Base-by-base conservation (phyloP, 352 stramenopile genomes). In the Globisporangium cylindrosporum region DNA sequence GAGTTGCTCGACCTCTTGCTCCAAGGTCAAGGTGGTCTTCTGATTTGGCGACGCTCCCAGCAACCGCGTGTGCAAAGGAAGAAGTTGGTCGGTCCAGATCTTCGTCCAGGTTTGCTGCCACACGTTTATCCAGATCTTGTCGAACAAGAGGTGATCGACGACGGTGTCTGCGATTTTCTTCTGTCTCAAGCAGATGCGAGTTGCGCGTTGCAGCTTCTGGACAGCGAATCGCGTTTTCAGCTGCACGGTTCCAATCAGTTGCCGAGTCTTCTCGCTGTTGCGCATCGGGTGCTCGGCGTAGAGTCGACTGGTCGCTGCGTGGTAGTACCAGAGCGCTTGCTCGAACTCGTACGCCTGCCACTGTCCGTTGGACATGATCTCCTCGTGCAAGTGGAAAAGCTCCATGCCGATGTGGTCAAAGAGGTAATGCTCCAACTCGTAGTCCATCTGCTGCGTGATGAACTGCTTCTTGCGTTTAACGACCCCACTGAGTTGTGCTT, bases 311-410 rank as follows among this genome's bases (percentile, higher is more conserved):
- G 72, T 76, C 0, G 73, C 57, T 6, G 78, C 73, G 66, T 91
- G 73, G 49, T 86, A 89, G 38, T 86, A 91, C 81, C 80, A 91
- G 0, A 89, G 56, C n/a, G 68, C 74, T 62, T 86, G 81, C 3
- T 70, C 77, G 64, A 86, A 90, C 62, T 88, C 81, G 62, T 79
- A 91, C 38, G 77, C 79, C 27, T 91, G 83, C 81, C 83, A 91
- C 49, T 87, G 70, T 12, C 70, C 78, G 9, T 65, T 70, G 1
- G 66, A 71, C 81, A 91, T 90, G 68, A 85, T 77, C 27, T 72
- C 62, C 3, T 75, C 74, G 54, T 91, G 70, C 27, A 89, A 63
- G 1, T 59, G 48, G 20, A 81, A 75, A n/a, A 91, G 74, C 54
- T 81, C 58, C 7, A 14, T 27, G 24, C 74, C 74, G 32, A 91